Base-by-base conservation (phyloP, 2,329 filamentous ascomycete genomes). In the Epicoccum nigrum region DNA sequence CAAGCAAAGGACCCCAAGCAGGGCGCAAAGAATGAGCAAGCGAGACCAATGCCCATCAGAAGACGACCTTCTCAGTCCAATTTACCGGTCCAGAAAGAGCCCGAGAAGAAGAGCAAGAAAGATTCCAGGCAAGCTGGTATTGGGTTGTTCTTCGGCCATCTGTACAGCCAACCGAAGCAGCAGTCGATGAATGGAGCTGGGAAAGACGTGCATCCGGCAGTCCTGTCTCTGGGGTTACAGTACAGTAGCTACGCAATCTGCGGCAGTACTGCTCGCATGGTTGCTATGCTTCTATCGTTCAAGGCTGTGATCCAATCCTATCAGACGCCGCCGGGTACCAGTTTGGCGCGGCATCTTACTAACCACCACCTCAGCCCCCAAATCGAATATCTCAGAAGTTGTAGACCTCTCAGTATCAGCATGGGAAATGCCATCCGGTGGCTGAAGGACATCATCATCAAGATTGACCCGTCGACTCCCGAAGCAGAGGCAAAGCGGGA, bases 371-470 rank as follows among this genome's bases (percentile, higher is more conserved):
- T 99, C 53, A 94, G 92, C 67, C 90, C 92, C 30, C 94, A 99
- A 75, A 97, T 99, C 68, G 92, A 95, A 59, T 97, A 95, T 69
- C 83, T 99, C 54, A 90, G 90, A 54, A 91, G 91, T 61, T 97
- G 92, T 69, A 87, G 94, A n/a, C 92, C 94, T 27, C 89, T 99
- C 76, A 95, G 90, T 60, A 94, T 96, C 74, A 91, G 90, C 56
- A 96, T 97, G 87, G 94, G 94, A 54, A 99, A 97, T 72, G 92
- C 92, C 28, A 96, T 99, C 69, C 86, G 94, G 46, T 93, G 92
- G 81, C 82, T 99, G 41, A 99, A 99, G 79, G 85, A 96, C 39
- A 86, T 91, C 66, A 93, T 99, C 69, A 89, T 90, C 65, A 91
- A 91, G 63, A 87, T 97, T 51, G 92, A 97, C 65, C 91, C 93